Conservation (phyloP, 495 filamentous ascomycete genomes). For the Neurospora sp. region DNA sequence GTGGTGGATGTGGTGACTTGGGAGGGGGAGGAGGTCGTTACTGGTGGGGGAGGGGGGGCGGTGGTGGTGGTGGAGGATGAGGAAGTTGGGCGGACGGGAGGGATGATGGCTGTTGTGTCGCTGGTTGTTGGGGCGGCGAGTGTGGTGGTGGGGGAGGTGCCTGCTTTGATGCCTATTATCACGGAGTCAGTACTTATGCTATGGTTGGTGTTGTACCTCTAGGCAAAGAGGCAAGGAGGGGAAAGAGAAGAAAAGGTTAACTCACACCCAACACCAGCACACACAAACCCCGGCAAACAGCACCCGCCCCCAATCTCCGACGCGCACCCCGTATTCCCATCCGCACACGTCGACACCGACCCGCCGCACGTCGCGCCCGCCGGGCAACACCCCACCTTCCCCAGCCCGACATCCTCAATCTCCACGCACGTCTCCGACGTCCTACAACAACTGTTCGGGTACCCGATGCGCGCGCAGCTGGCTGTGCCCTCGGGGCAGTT, state of each 20-base stretch:
- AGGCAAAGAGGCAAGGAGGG: slow-evolving; percentile 10
- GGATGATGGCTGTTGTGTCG: slow-evolving; percentile 13
- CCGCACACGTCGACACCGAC: slow-evolving; percentile 50
- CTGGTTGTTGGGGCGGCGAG: slow-evolving; percentile 14
- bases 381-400: slow-evolving; percentile 81
- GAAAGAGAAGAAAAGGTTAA: slow-evolving; percentile 16
- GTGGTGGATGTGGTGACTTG: slow-evolving; percentile 11
- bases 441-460: slow-evolving; percentile 68
- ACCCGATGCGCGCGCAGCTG: slow-evolving; percentile 57
- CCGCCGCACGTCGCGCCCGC: slow-evolving; percentile 58
- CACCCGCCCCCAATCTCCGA: slow-evolving; percentile 70
- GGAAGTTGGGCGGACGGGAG: slow-evolving; percentile 31
- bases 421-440: slow-evolving; percentile 55
- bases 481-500: slow-evolving; percentile 63
- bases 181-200: slow-evolving; percentile 28
- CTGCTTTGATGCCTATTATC: slow-evolving; percentile 25
- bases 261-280: slow-evolving; percentile 74
- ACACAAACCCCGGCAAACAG: slow-evolving; percentile 73
- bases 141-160: slow-evolving; percentile 11
- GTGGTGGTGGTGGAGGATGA: slow-evolving; percentile 17
- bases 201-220: slow-evolving; percentile 7
- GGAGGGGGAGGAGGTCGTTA: background rate
- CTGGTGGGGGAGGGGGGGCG: background rate
- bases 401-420: slow-evolving; percentile 63
- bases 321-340: slow-evolving; percentile 58